Percentiles rank a stretch among this genome's conserved stretches.
phyloP scores from a whole-genome alignment of 257 asterid species.

The Solanum tarapatanum region DNA sequence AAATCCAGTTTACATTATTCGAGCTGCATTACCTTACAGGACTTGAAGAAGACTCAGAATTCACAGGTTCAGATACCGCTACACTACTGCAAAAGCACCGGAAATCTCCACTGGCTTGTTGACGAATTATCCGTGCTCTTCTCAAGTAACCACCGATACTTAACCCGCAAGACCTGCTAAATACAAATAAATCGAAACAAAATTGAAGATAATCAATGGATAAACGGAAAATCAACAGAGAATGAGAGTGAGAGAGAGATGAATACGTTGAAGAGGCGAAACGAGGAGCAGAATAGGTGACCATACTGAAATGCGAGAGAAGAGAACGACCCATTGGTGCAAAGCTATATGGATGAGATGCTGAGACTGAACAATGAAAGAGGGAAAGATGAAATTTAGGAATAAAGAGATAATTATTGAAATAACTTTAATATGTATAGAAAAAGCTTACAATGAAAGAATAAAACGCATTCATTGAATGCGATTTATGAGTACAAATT shows the following conservation, averaged over 20 bases:
- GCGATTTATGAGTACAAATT: no score
- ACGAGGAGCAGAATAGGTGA: slow-evolving; percentile 43
- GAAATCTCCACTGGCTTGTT: slow-evolving; percentile 12
- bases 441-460: no score
- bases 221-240: background rate
- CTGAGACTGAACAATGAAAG: background rate
- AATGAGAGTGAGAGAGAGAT: background rate
- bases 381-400: background rate
- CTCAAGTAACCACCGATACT: background rate
- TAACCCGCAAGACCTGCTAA: slow-evolving; percentile 27
- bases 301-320: slow-evolving; percentile 46
- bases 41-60: slow-evolving; percentile 36
- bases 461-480: no score
- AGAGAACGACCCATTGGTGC: slow-evolving; percentile 52
- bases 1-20: background rate
- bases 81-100: slow-evolving; percentile 47
- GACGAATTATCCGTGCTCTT: slow-evolving; percentile 14
- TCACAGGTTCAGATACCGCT: slow-evolving; percentile 40
- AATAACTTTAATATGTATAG: background rate
- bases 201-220: background rate
- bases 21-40: slow-evolving; percentile 32
- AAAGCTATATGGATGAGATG: background rate
- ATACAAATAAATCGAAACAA: background rate
- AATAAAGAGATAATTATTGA: background rate
- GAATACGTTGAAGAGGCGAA: slow-evolving; percentile 38